Base-by-base conservation (phyloP, 2,329 filamentous ascomycete genomes). In the Geosmithia morbida region DNA sequence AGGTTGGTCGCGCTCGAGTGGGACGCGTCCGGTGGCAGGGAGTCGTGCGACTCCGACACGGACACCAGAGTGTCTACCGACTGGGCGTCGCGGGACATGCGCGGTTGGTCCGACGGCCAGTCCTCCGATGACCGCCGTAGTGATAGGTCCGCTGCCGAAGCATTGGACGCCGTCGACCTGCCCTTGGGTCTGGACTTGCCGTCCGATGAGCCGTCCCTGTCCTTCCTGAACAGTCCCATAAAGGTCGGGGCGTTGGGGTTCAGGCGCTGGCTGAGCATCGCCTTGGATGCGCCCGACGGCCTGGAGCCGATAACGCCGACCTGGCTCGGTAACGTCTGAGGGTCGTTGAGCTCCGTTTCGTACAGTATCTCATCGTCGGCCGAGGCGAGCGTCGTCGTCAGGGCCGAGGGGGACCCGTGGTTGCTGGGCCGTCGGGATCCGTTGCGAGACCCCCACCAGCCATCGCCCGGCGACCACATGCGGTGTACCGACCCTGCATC, bases 221-320 rank as follows among this genome's bases (percentile, higher is more conserved):
- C 64, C 51, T 55, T 64, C 16, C 72, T 69, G 55, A 80, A 77
- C 49, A 92, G 77, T 10, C 75, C 81, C 64, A 84, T 90, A 60
- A 97, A 97, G 1, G 84, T 86, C 8, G 89, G 89, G 0, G 90
- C 92, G 7, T 86, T 78, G 7, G 92, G 92, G 56, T 98, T 97
- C 26, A 97, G 72, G 56, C 64, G 81, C 66, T 61, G 80, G 62
- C 59, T 81, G 68, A 37, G 33, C 33, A 13, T 11, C 33, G 33
- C 11, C 33, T 37, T 37, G 33, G 33, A 16, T 11, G 14, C 33
- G 7, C 59, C 61, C 4, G 67, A 66, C 2, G 84, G 87, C 2
- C 82, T 80, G 44, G 87, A 94, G 20, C 90, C 90, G 53, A 97
- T 96, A 1, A 83, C 74, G 19, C 79, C 79, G 2, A 83, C 74